Conservation (phyloP, 495 filamentous ascomycete species). For the Penicillium angulare region DNA sequence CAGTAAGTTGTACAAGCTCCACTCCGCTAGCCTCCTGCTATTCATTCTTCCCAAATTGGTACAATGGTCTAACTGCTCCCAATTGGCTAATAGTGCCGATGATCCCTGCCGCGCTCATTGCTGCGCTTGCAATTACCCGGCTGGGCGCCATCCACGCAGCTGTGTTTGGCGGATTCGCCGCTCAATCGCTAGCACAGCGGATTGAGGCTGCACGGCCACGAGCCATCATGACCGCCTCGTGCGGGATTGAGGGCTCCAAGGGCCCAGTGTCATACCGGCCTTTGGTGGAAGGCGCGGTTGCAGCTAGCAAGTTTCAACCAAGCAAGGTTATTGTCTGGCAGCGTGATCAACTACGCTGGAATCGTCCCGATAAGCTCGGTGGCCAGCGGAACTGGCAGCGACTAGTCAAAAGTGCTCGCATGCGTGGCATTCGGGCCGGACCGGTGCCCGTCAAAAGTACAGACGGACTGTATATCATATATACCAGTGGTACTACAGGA, state of each 20-base stretch:
- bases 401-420: constrained; percentile 64
- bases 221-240: constrained; percentile 82
- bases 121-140: constrained; percentile 75
- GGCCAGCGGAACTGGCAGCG: constrained; percentile 79
- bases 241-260: constrained; percentile 86
- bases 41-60: not conserved
- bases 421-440: constrained; percentile 61
- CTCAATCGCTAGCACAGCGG: constrained; percentile 77
- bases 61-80: not conserved
- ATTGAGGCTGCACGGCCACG: constrained; percentile 79
- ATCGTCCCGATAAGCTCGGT: constrained; percentile 56
- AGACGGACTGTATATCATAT: constrained; percentile 87
- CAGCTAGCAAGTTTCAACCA: constrained; percentile 59
- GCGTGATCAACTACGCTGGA: constrained; percentile 73
- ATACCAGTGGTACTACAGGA: constrained; percentile 83
- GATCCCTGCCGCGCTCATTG: constrained; percentile 85
- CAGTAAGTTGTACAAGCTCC: constrained; percentile 51
- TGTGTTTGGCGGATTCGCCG: constrained; percentile 89
- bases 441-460: constrained; percentile 74
- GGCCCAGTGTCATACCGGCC: constrained; percentile 68
- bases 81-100: constrained; percentile 96
- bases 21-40: not conserved
- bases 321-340: constrained; percentile 72
- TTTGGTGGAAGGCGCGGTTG: constrained; percentile 67
- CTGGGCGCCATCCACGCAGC: constrained; percentile 88